Conservation (phyloP, 202 grass and related monocot genomes). For the Dendrocalamus latiflorus region DNA sequence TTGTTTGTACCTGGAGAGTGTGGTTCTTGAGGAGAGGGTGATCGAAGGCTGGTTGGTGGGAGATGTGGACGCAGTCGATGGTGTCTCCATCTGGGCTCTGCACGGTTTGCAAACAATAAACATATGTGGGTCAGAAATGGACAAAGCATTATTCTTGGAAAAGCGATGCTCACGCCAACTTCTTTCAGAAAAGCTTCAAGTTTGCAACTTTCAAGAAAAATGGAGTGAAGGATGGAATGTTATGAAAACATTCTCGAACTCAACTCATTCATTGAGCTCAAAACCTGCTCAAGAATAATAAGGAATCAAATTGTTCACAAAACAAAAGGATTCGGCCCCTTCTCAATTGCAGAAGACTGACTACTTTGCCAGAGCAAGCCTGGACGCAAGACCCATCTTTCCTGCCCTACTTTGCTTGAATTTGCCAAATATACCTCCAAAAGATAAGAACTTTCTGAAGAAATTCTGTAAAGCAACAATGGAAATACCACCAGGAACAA, state of each 20-base stretch:
- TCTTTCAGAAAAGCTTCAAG: neutral
- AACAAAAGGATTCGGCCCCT: no score
- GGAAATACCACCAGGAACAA: neutral
- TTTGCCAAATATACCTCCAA: conserved; percentile 1
- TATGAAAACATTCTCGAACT: neutral
- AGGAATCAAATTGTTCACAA: no score
- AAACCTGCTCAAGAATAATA: no score
- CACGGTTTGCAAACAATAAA: neutral
- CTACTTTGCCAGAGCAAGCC: conserved; percentile 15
- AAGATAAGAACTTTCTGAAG: conserved; percentile 6
- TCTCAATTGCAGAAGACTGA: no score
- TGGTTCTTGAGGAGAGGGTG: conserved; percentile 73
- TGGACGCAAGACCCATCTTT: neutral
- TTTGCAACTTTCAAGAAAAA: neutral
- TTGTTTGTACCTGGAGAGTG: conserved; percentile 49
- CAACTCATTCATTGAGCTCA: no score
- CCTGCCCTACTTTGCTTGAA: neutral
- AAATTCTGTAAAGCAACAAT: neutral
- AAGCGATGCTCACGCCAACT: neutral
- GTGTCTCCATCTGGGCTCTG: conserved; percentile 69
- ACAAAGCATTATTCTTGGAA: no score
- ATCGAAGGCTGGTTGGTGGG: conserved; percentile 65
- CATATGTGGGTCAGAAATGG: no score
- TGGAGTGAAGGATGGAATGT: neutral
- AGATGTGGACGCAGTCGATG: conserved; percentile 61